Evolutionary conservation across 768 basidiomycete genomes (phyloP), one percentile per base, ranked within the genome.

Genomic region (Lanmaoa rubissima): DNA sequence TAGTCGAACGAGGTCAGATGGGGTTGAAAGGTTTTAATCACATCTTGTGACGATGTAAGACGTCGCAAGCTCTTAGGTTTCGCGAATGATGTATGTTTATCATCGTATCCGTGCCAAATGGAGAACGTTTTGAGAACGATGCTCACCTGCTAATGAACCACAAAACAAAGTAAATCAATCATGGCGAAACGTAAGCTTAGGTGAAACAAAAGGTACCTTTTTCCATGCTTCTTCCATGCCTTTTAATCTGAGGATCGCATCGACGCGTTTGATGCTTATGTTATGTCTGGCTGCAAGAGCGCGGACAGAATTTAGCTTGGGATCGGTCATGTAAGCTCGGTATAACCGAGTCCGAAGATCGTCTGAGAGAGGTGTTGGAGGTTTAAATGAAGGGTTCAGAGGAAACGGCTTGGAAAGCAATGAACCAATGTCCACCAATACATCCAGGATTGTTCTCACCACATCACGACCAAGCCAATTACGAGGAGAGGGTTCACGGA

Each of bases 231-330:
- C 72, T 67, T 94, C 92, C 61, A 91, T 74, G 38, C 86, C 86
- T 70, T 95, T 94, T 61, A 96, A 73, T 32, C 91, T 80, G 36
- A 96, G 70, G 49, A 94, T 87, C 0, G 93, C 93, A 51, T 92
- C 86, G 19, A 94, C 78, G 43, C 94, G 88, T 69, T 88, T 87
- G 58, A 92, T 74, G 62, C 88, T 86, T 41, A 92, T 62, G 52
- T 85, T 81, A 71, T 84, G 82, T 44, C 74, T 78, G 46, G 78
- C 71, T n/a, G 90, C 80, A 12, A 94, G 78, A 11, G 67, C 72
- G 24, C 89, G 82, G 34, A 86, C 78, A 52, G 74, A 82, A 64
- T 87, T 83, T 36, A 65, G 57, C 26, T 76, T 58, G 0, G 87
- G 88, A 61, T 89, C 74, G n/a, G 51, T 40, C 75, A 88, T 81